Conservation (phyloP, 306 rosid species). For the Herpetospermum pedunculosum region DNA sequence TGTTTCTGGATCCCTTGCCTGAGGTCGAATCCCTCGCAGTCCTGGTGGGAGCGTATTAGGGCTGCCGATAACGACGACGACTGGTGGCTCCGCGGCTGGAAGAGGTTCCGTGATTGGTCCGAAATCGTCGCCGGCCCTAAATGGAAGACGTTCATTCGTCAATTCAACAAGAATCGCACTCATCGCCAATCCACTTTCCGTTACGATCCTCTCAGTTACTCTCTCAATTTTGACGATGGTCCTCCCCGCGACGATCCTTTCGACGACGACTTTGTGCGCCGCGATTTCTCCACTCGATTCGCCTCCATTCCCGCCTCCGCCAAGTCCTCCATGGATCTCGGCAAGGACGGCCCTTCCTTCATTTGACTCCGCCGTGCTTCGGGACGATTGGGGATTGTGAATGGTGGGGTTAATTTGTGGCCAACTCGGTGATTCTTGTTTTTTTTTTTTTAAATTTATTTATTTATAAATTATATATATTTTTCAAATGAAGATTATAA, state of each 20-base stretch:
- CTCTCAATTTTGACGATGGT: slow-evolving; percentile 62
- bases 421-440: neutral
- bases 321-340: slow-evolving; percentile 35
- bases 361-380: slow-evolving; percentile 10
- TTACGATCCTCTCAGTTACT: slow-evolving; percentile 51
- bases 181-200: slow-evolving; percentile 21
- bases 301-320: slow-evolving; percentile 39
- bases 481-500: neutral
- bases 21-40: neutral
- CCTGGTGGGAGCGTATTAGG: slow-evolving; percentile 35
- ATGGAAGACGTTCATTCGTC: slow-evolving; percentile 69
- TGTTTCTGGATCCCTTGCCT: slow-evolving; percentile 22
- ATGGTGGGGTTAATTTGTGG: neutral
- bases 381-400: neutral
- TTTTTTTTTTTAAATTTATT: neutral
- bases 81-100: slow-evolving; percentile 52
- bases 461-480: neutral
- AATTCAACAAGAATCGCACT: slow-evolving; percentile 25
- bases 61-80: slow-evolving; percentile 15
- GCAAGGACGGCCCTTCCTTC: slow-evolving; percentile 22
- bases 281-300: slow-evolving; percentile 42
- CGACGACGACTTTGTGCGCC: slow-evolving; percentile 11
- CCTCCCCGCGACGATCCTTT: slow-evolving; percentile 10
- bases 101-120: slow-evolving; percentile 44
- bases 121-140: slow-evolving; percentile 56